Evolutionary conservation across 441 rosid species (phyloP).

Genomic region (Adansonia grandidieri): DNA sequence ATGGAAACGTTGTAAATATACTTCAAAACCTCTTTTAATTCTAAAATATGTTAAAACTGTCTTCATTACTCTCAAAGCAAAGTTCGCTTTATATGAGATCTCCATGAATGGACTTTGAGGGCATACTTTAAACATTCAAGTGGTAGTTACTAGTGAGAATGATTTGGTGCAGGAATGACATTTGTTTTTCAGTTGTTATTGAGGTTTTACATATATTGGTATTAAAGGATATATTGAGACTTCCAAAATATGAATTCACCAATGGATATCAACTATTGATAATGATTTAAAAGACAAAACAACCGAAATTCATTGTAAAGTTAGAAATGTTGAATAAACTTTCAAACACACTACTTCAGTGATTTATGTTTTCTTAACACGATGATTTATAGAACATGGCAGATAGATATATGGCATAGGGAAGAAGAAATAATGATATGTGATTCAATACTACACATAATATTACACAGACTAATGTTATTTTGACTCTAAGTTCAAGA

Average conservation of each 20-base stretch:
- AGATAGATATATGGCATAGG: slow-evolving; percentile 5
- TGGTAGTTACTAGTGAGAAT: slow-evolving; percentile 14
- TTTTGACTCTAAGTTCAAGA: background rate
- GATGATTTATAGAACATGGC: background rate
- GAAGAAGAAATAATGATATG: background rate
- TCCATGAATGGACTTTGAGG: background rate
- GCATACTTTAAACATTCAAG: background rate
- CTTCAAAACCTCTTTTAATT: background rate
- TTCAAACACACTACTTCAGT: background rate
- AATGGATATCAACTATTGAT: background rate
- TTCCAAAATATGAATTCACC: background rate
- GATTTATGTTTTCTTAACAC: slow-evolving; percentile 5
- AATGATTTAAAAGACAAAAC: background rate
- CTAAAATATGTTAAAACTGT: slow-evolving; percentile 14
- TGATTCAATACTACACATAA: background rate
- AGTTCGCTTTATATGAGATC: slow-evolving; percentile 9
- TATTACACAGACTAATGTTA: background rate
- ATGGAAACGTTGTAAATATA: background rate
- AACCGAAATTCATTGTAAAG: background rate
- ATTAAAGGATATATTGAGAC: slow-evolving; percentile 1
- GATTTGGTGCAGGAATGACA: slow-evolving; percentile 4
- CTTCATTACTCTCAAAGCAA: slow-evolving; percentile 4
- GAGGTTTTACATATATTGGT: background rate
- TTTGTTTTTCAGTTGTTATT: slow-evolving; percentile 16
- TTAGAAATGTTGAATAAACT: background rate